These are phyloP conservation scores for Trichoderma arundinaceum DNA, from an alignment of 2,329 filamentous ascomycete genomes.

Conservation along the genomic window DNA sequence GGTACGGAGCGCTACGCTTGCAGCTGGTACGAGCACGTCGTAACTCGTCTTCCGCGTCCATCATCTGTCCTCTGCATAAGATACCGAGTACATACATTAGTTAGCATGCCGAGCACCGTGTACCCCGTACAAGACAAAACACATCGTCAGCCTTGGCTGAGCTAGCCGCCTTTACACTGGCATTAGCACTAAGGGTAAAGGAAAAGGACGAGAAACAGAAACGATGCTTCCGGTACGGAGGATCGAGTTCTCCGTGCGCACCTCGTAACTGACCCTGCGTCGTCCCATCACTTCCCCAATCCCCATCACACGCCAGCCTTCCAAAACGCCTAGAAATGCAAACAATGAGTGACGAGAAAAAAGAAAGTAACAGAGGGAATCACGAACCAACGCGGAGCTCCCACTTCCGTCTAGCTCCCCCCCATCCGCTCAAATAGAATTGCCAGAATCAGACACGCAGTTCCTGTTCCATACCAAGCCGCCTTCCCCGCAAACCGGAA, in stretches of 20 bases:
- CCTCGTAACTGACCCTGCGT: neutral
- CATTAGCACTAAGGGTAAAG: neutral
- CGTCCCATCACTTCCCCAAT: neutral
- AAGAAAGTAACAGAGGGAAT: no score
- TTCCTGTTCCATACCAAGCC: neutral
- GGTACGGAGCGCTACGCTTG: neutral
- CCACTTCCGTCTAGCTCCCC: neutral
- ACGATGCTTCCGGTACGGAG: neutral
- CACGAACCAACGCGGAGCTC: neutral
- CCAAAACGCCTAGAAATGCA: neutral
- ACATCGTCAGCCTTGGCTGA: no score
- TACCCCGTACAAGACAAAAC: no score
- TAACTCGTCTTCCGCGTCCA: neutral
- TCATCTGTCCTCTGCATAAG: slow-evolving; percentile 17
- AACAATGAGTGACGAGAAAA: no score
- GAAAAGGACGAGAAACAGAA: neutral
- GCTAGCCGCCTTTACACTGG: neutral
- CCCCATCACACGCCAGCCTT: no score
- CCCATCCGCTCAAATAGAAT: neutral
- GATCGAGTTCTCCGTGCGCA: neutral
- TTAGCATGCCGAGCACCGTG: no score
- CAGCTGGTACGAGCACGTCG: neutral
- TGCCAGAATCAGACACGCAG: neutral
- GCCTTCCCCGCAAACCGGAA: neutral
- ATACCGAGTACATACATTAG: no score